phyloP scores from a whole-genome alignment of 202 grass and related monocot species.

The Musa balbisiana region DNA sequence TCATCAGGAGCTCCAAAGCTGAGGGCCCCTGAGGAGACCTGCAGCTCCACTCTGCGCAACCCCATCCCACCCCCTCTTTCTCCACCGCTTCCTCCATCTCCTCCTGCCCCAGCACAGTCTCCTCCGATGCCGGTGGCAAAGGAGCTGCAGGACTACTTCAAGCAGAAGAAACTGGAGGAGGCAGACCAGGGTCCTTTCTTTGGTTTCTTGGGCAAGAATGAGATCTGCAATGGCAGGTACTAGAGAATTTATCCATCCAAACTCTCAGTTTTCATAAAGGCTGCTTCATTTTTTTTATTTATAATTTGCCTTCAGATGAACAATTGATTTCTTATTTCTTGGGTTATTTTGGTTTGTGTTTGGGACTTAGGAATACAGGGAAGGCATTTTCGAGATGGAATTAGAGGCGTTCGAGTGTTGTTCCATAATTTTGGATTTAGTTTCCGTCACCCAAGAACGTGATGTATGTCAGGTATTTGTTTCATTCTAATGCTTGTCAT shows the following conservation, averaged over 20 bases:
- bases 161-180: slow-evolving; percentile 89
- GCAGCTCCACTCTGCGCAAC: slow-evolving; percentile 48
- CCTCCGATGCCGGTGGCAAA: slow-evolving; percentile 51
- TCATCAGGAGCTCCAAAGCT: slow-evolving; percentile 60
- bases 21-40: slow-evolving; percentile 80
- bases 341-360: too few species aligned
- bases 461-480: too few species aligned
- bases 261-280: too few species aligned
- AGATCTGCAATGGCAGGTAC: slow-evolving; percentile 95
- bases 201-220: slow-evolving; percentile 78
- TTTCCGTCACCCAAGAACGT: too few species aligned
- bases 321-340: too few species aligned
- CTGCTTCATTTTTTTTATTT: too few species aligned
- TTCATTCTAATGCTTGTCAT: too few species aligned
- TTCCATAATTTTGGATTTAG: too few species aligned
- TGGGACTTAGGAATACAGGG: too few species aligned
- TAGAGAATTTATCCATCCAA: background rate
- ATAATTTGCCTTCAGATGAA: too few species aligned
- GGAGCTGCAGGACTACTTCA: slow-evolving; percentile 95
- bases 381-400: too few species aligned
- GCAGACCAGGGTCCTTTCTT: slow-evolving; percentile 69
- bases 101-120: slow-evolving; percentile 18
- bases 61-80: slow-evolving; percentile 21
- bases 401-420: too few species aligned
- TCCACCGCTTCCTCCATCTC: background rate